Evolutionary conservation across 768 basidiomycete genomes (phyloP), one percentile per base, ranked within the genome.

Genomic region (Trametes maxima): DNA sequence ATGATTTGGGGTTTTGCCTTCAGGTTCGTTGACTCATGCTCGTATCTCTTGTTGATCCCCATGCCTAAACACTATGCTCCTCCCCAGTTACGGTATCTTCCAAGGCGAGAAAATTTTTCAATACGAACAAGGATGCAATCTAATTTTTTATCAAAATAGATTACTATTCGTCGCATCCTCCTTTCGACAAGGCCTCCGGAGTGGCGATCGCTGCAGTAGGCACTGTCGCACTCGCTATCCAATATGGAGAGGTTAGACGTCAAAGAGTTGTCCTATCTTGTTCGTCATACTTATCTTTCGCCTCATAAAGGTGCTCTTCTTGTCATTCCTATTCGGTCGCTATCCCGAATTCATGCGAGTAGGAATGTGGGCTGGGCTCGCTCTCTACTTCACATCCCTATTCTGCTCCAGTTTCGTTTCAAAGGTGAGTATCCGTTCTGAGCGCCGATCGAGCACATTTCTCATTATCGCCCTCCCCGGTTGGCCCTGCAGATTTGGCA

Each of bases 1-100:
- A 58, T 67, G 62, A 53, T 69, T 1, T 71, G 67, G 69, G 69
- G 66, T 1, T 67, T 70, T 21, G 57, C 51, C 16, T 71, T 65
- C 46, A 67, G 67, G 67, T 71, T 17, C 14, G 14, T 12, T 1
- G 11, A 16, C 6, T 39, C 21, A 13, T 40, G 44, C 19, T 3
- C 42, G 12, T 5, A 36, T n/a, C n/a, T 4, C 17, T 2, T 47
- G 14, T 0, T 6, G 28, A 40, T 13, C 14, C 12, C 12, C 12
- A 40, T 40, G 2, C 13, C 45, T 54, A 48, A 60, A 35, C 12
- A 17, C 2, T 13, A 51, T 37, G 21, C 14, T 14, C 1, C 13
- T 36, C n/a, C 33, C 7, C 43, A 68, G 68, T 59, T 68, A 65
- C 25, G 68, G 68, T 54, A 68, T 68, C 35, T 68, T 68, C 47